Percentiles rank a stretch among this genome's conserved stretches.
These are phyloP conservation scores for Auxenochlorella pyrenoidosa DNA, from an alignment of 139 green algal species.

Conservation along the genomic window DNA sequence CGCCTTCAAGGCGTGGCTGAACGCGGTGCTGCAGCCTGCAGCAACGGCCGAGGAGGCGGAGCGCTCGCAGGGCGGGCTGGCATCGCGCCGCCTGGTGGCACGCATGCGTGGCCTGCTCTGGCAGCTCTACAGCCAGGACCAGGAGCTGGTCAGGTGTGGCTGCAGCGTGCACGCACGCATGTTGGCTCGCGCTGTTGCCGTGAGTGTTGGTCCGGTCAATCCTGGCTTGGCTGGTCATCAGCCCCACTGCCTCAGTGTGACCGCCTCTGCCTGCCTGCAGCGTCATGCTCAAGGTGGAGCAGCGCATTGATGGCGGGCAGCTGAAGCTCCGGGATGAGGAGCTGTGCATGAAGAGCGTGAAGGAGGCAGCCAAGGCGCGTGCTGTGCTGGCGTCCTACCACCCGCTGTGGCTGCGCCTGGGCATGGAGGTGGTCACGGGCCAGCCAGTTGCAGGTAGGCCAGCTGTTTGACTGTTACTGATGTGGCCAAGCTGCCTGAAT, in stretches of 20 bases:
- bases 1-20: constrained; percentile 75
- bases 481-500: neutral
- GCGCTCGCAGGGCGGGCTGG: neutral
- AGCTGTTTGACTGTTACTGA: neutral
- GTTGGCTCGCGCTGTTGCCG: neutral
- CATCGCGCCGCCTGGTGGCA: constrained; percentile 29
- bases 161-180: too few relatives aligned
- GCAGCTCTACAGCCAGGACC: constrained; percentile 53
- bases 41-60: neutral
- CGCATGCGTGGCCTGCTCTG: constrained; percentile 46
- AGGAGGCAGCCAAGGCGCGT: constrained; percentile 54
- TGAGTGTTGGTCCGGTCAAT: too few relatives aligned
- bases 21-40: constrained; percentile 57
- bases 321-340: constrained; percentile 64
- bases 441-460: constrained; percentile 6
- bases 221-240: neutral
- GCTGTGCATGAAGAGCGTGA: constrained; percentile 55
- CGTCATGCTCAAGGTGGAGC: constrained; percentile 69
- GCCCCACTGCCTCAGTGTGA: neutral
- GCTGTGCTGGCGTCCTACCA: constrained; percentile 80
- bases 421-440: constrained; percentile 60
- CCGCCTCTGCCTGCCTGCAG: neutral
- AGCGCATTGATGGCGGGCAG: constrained; percentile 57
- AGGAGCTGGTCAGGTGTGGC: constrained; percentile 35
- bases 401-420: constrained; percentile 86